Percentiles rank a stretch among this genome's conserved stretches.
phyloP scores from a whole-genome alignment of 805 yeast species.

The Candida manassasensis region DNA sequence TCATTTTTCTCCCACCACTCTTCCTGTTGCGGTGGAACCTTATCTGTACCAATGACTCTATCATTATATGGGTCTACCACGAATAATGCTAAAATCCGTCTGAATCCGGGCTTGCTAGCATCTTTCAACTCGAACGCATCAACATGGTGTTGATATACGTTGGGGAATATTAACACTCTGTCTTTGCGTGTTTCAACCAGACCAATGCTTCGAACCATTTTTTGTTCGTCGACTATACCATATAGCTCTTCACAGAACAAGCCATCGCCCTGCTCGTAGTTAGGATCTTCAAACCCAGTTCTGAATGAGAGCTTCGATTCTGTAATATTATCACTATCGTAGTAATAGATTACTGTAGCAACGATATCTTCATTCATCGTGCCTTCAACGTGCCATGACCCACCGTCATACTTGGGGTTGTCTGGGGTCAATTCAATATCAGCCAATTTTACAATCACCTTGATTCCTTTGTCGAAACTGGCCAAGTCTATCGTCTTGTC shows the following conservation, averaged over 20 bases:
- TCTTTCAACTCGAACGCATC: conserved; percentile 34
- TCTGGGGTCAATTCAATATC: conserved; percentile 39
- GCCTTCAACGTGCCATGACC: conserved; percentile 43
- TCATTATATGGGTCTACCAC: conserved; percentile 33
- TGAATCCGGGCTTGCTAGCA: conserved; percentile 29
- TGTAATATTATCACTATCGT: conserved; percentile 35
- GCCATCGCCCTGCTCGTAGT: conserved; percentile 31
- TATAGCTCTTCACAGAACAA: conserved; percentile 19
- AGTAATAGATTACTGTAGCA: conserved; percentile 38
- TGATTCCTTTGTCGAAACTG: conserved; percentile 16
- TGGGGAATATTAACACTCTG: conserved; percentile 34
- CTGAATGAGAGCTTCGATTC: conserved; percentile 30
- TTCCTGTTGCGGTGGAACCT: conserved; percentile 36
- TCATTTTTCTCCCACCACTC: conserved; percentile 23
- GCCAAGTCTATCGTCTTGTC: conserved; percentile 12
- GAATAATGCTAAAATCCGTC: conserved; percentile 38
- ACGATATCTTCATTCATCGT: conserved; percentile 38
- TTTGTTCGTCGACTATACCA: conserved; percentile 28
- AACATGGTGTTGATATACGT: conserved; percentile 35
- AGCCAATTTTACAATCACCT: conserved; percentile 38
- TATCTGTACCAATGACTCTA: conserved; percentile 20
- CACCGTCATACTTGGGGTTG: conserved; percentile 34
- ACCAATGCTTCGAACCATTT: conserved; percentile 21
- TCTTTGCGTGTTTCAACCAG: conserved; percentile 20
- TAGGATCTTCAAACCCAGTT: conserved; percentile 24